These are phyloP conservation scores for Fragosphaeria purpurea DNA, from an alignment of 2,329 filamentous ascomycete species.

Conservation along the genomic window DNA sequence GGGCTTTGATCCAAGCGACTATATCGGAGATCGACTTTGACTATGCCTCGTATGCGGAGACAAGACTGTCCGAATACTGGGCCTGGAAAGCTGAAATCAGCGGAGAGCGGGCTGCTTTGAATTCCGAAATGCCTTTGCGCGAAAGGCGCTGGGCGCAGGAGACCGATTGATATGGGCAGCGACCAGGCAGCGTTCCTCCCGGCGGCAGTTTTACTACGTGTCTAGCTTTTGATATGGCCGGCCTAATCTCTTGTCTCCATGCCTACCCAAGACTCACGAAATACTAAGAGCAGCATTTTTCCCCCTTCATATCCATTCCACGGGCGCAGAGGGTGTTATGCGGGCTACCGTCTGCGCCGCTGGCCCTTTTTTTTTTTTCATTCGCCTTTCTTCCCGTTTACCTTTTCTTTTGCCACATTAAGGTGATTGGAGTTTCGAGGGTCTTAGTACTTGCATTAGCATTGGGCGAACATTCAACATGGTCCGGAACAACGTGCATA, in stretches of 20 bases:
- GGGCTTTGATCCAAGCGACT: conserved; percentile 86
- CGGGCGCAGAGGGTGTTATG: too few relatives aligned
- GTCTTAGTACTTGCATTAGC: background rate
- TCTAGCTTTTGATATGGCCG: too few relatives aligned
- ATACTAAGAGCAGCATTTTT: too few relatives aligned
- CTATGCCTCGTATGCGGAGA: conserved; percentile 83
- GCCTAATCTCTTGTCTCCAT: too few relatives aligned
- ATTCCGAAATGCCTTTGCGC: conserved; percentile 58
- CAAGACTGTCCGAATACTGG: conserved; percentile 82
- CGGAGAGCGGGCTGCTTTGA: conserved; percentile 42
- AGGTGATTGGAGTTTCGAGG: too few relatives aligned
- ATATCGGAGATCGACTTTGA: conserved; percentile 97
- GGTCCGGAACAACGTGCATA: conserved; percentile 3
- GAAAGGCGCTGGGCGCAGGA: conserved; percentile 69
- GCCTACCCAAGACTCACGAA: too few relatives aligned
- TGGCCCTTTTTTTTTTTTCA: background rate
- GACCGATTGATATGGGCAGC: conserved; percentile 15
- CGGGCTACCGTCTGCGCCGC: too few relatives aligned
- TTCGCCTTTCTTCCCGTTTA: background rate
- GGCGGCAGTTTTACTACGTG: too few relatives aligned
- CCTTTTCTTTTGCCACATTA: too few relatives aligned
- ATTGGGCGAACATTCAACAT: conserved; percentile 16
- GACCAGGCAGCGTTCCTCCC: too few relatives aligned
- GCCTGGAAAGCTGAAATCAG: conserved; percentile 72
- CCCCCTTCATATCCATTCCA: too few relatives aligned